Percentiles rank a stretch among this genome's conserved stretches.
These are phyloP conservation scores for Gamsiella multidivaricata DNA, from an alignment of 192 early-diverging fungal species.

Conservation along the genomic window DNA sequence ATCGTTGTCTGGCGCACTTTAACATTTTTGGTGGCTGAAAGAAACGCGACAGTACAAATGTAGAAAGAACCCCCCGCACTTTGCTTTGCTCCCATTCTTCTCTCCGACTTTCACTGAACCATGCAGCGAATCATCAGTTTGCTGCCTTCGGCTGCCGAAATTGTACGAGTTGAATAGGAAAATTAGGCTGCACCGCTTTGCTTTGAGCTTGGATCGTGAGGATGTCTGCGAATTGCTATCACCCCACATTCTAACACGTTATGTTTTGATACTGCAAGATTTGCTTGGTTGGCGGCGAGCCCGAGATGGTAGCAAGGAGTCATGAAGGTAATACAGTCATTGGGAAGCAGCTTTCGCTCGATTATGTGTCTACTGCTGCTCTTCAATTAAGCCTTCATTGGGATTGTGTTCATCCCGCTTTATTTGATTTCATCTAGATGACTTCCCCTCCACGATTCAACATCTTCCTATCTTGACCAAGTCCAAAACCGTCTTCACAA, in stretches of 20 bases:
- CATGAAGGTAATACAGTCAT: slow-evolving; percentile 43
- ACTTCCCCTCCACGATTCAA: slow-evolving; percentile 58
- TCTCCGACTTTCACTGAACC: background rate
- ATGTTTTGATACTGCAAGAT: slow-evolving; percentile 34
- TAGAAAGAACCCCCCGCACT: too few species aligned
- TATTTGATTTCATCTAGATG: slow-evolving; percentile 32
- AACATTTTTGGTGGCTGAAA: slow-evolving; percentile 1
- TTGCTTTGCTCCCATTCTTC: background rate
- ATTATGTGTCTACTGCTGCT: too few species aligned
- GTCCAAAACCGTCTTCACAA: slow-evolving; percentile 60
- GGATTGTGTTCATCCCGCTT: background rate
- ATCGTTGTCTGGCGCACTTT: too few species aligned
- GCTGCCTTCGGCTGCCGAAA: slow-evolving; percentile 66
- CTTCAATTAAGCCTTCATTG: too few species aligned
- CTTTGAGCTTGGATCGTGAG: background rate
- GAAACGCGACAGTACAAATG: too few species aligned
- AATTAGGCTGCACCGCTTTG: background rate
- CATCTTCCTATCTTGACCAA: slow-evolving; percentile 59
- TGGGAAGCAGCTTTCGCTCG: background rate
- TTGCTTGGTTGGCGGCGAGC: slow-evolving; percentile 42
- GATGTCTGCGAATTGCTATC: background rate
- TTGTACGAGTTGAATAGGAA: slow-evolving; percentile 23
- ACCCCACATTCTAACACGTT: background rate
- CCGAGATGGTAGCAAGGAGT: slow-evolving; percentile 53
- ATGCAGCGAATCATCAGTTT: slow-evolving; percentile 58